phyloP scores from a whole-genome alignment of 2,329 filamentous ascomycete genomes.

The Aureobasidium sp. region DNA sequence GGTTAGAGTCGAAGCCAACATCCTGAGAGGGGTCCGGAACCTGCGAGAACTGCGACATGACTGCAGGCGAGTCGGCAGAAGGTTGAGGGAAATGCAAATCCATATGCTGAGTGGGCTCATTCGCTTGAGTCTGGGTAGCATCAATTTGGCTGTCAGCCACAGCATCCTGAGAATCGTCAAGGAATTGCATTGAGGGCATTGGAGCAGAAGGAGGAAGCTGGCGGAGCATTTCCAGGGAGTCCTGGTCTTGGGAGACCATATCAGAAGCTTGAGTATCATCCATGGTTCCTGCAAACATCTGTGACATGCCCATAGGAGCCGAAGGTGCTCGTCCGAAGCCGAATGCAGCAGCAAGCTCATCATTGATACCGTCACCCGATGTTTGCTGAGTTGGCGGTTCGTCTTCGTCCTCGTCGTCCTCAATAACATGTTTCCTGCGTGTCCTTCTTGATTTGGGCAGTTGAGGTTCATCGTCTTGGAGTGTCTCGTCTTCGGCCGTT shows the following conservation, averaged over 20 bases:
- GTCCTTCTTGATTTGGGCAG: slow-evolving; percentile 16
- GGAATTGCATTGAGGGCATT: slow-evolving; percentile 22
- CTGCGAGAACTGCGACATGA: slow-evolving; percentile 53
- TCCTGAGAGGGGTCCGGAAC: slow-evolving; percentile 74
- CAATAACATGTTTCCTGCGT: slow-evolving; percentile 25
- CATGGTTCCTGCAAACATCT: slow-evolving; percentile 87
- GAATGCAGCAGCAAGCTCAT: slow-evolving; percentile 27
- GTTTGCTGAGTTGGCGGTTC: slow-evolving; percentile 1
- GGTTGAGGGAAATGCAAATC: slow-evolving; percentile 28
- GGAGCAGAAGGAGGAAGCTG: slow-evolving; percentile 26
- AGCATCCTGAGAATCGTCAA: slow-evolving; percentile 29
- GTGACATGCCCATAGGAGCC: slow-evolving; percentile 61
- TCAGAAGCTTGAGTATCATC: slow-evolving; percentile 39
- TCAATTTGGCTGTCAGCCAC: slow-evolving; percentile 16
- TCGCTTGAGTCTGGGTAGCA: slow-evolving; percentile 13
- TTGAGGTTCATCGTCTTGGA: slow-evolving; percentile 22
- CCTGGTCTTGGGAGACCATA: slow-evolving; percentile 28
- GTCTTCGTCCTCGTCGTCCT: slow-evolving; percentile 27
- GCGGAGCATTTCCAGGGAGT: slow-evolving; percentile 34
- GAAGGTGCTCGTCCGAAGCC: slow-evolving; percentile 28
- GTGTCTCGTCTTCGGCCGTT: slow-evolving; percentile 9
- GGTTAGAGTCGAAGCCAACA: slow-evolving; percentile 66
- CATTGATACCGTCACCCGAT: slow-evolving; percentile 24
- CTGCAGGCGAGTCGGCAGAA: slow-evolving; percentile 17
- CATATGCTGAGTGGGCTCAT: slow-evolving; percentile 25